These are phyloP conservation scores for Penicillium sp. DNA, from an alignment of 2,329 filamentous ascomycete genomes.

Conservation along the genomic window DNA sequence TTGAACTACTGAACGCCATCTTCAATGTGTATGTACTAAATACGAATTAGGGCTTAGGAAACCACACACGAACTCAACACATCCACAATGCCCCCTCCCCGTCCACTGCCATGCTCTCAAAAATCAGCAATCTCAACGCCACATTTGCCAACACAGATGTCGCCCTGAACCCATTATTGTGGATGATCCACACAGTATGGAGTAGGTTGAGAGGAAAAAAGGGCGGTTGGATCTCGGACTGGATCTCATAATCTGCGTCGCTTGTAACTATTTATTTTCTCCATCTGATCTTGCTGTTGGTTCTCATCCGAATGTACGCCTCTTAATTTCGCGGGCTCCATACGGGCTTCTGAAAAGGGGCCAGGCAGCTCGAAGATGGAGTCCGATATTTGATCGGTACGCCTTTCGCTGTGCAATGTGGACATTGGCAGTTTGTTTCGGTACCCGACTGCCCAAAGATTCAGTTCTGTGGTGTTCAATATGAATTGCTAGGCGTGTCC, in stretches of 20 bases:
- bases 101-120: conserved; percentile 1
- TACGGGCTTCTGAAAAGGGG: background rate
- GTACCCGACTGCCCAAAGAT: conserved; percentile 1
- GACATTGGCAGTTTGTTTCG: background rate
- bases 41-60: background rate
- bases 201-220: conserved; percentile 10
- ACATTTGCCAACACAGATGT: conserved; percentile 4
- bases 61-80: background rate
- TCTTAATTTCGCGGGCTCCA: conserved; percentile 5
- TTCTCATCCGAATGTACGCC: background rate
- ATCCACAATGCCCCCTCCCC: background rate
- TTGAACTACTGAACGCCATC: conserved; percentile 5
- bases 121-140: conserved; percentile 8
- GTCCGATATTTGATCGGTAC: background rate
- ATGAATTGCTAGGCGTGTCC: background rate
- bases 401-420: background rate
- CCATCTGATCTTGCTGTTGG: background rate
- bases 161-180: conserved; percentile 1
- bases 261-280: conserved; percentile 8
- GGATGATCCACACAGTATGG: conserved; percentile 21
- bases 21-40: background rate
- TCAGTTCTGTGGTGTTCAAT: background rate
- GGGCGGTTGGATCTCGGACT: conserved; percentile 9
- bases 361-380: background rate
- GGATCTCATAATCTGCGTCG: conserved; percentile 10